Evolutionary conservation across 2,329 filamentous ascomycete genomes (phyloP), one percentile per base, ranked within the genome.

Genomic region (Colletotrichum sidae): DNA sequence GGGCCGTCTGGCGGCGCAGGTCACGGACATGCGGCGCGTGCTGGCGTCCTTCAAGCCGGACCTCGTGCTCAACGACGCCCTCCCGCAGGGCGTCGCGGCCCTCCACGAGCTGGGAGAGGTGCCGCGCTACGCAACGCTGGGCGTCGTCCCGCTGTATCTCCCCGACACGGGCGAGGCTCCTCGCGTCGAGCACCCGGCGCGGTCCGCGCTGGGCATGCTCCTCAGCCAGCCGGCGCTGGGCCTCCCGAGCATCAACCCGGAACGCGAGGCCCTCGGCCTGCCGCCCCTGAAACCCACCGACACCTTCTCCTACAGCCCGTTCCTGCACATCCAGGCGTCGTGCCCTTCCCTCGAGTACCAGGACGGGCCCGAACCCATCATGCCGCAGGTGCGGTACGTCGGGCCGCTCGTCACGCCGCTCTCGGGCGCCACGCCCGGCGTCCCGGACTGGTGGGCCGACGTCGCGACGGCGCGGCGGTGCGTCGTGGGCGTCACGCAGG

Each of bases 261-360:
- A 79, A 41, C 69, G 78, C 33, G 69, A 66, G 8, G 46, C 12
- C 1, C 68, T 80, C 8, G 74, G 74, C 0, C 65, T 80, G 12
- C 15, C 41, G 0, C 60, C 67, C 3, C 69, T 79, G 4, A 72
- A 78, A 25, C 66, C 74, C 1, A 61, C 69, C 15, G 77, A 79
- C 55, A 67, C 69, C 15, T 79, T 74, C 61, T 72, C 67, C 6
- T 79, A 79, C 65, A 79, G 77, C 60, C 74, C 76, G 8, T 73
- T 74, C 60, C 69, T 80, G 59, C 78, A 80, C 63, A 76, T 80
- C 15, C 77, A 78, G 38, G 77, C 77, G 0, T 79, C 77, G 0
- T 78, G 74, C 11, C 69, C 74, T 0, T 70, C 62, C 0, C 56
- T 79, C 25, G 77, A 79, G 54, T 79, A 78, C 37, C 55, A 67